A percentile compares a stretch with the other conserved stretches of the same genome.
phyloP scores from a whole-genome alignment of 495 filamentous ascomycete genomes.

The Sordaria brevicollis region DNA sequence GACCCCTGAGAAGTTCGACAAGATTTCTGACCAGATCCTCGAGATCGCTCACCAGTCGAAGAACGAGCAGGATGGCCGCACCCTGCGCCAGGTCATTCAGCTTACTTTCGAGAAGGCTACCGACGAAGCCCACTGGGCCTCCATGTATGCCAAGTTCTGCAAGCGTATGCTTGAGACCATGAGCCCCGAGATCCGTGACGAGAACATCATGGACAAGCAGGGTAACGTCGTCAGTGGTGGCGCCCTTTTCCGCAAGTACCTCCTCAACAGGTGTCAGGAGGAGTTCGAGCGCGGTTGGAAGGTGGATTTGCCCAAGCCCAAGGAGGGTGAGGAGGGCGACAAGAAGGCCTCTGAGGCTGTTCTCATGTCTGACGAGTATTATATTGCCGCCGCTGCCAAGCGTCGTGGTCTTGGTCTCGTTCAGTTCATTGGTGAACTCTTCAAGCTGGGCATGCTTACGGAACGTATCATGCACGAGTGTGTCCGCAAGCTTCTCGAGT shows the following conservation, averaged over 20 bases:
- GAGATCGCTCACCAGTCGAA: constrained; percentile 90
- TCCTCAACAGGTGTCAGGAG: constrained; percentile 96
- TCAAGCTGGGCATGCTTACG: constrained; percentile 97
- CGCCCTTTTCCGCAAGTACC: constrained; percentile 92
- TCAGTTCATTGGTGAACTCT: constrained; percentile 98
- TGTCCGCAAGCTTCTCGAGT: constrained; percentile 92
- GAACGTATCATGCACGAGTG: constrained; percentile 99
- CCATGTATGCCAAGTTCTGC: constrained; percentile 99
- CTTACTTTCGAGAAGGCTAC: constrained; percentile 98
- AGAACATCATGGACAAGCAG: constrained; percentile 77
- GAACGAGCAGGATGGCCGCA: constrained; percentile 88
- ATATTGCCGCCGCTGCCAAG: constrained; percentile 90
- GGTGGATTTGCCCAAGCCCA: constrained; percentile 69
- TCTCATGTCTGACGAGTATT: constrained; percentile 96
- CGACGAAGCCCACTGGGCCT: constrained; percentile 97
- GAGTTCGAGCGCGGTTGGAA: constrained; percentile 99
- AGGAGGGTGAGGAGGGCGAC: constrained; percentile 50
- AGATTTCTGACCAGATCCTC: constrained; percentile 86
- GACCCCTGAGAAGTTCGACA: constrained; percentile 98
- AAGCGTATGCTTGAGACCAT: constrained; percentile 93
- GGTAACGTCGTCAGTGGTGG: constrained; percentile 84
- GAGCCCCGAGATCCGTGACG: constrained; percentile 91
- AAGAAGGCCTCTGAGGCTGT: constrained; percentile 59
- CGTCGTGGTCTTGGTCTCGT: constrained; percentile 93
- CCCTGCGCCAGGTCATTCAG: constrained; percentile 93